These are phyloP conservation scores for Diaporthe longicolla DNA, from an alignment of 2,329 filamentous ascomycete species.

Conservation along the genomic window DNA sequence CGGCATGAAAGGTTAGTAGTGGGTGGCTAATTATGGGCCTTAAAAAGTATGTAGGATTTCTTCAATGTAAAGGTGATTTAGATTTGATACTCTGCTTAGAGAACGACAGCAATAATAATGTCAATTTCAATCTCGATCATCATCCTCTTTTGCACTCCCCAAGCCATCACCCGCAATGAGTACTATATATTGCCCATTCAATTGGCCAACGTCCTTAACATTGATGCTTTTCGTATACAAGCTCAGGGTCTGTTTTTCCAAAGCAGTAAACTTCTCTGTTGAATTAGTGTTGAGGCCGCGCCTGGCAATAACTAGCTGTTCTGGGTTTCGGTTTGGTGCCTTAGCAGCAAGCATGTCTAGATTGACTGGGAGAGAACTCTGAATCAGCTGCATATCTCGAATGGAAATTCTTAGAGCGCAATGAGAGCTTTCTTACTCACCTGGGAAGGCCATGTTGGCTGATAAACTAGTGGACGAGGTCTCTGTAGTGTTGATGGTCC, in stretches of 20 bases:
- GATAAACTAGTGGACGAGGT: neutral
- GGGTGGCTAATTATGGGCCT: too few species aligned
- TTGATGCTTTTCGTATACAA: neutral
- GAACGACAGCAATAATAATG: neutral
- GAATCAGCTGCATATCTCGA: neutral
- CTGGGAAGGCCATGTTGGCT: neutral
- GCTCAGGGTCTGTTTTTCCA: neutral
- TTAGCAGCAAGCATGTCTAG: conserved; percentile 7
- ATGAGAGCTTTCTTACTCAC: neutral
- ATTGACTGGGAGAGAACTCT: neutral
- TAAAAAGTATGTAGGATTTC: too few species aligned
- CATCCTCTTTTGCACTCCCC: neutral
- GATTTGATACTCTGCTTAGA: neutral
- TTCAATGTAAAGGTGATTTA: too few species aligned
- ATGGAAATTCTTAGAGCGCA: rapidly evolving
- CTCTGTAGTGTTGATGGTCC: conserved; percentile 3
- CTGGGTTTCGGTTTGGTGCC: neutral
- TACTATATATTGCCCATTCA: conserved; percentile 16
- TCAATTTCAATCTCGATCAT: neutral
- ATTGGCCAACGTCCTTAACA: neutral
- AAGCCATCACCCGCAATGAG: neutral
- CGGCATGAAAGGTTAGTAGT: too few species aligned
- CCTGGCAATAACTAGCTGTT: conserved; percentile 8
- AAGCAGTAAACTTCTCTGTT: conserved; percentile 17
- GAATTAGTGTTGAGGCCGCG: neutral